Evolutionary conservation across 2,329 filamentous ascomycete genomes (phyloP), one percentile per base, ranked within the genome.

Genomic region (Beauveria asiatica): DNA sequence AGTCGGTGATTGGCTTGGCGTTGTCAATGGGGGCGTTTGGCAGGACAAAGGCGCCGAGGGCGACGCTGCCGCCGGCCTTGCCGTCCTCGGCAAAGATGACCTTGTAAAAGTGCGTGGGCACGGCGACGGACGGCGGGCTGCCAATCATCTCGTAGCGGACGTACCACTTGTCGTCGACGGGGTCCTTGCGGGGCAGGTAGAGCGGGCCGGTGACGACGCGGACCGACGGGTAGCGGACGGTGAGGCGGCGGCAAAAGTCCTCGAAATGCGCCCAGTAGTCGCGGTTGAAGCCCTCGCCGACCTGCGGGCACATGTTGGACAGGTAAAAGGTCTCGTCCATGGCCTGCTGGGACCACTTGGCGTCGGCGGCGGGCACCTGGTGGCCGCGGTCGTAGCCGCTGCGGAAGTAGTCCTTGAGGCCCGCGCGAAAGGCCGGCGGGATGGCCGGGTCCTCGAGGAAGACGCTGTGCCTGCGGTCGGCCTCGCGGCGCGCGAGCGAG

Each of bases 191-290:
- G 10, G 94, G 94, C 23, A 99, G 83, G 75, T 99, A 99, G 48
- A 99, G 76, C 3, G 94, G 94, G 0, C 94, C 94, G 0, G 94
- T 99, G 60, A 97, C 90, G 66, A 97, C 87, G 63, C 94, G 83
- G 27, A 99, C 93, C 46, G 84, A 89, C 1, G 93, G 92, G 71
- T 97, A 99, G 58, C 79, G 82, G 51, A 79, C 76, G 1, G 92
- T 93, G 65, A 99, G 79, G 19, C 91, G 80, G 10, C 94, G 84
- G 76, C 93, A 97, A 70, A 97, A 99, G 70, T 97, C 93, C 77
- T 99, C 94, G 66, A 99, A 92, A 74, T 99, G 94, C 42, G 94
- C 89, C 94, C 94, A 99, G 83, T 99, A 99, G 77, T 99, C 94
- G 56, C 94, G 84, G 78, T 99, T 99, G 81, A 99, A 99, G 62